Percentiles rank a stretch among this genome's conserved stretches.
Evolutionary conservation across 306 rosid species (phyloP).

Genomic region (Cucumis melo): DNA sequence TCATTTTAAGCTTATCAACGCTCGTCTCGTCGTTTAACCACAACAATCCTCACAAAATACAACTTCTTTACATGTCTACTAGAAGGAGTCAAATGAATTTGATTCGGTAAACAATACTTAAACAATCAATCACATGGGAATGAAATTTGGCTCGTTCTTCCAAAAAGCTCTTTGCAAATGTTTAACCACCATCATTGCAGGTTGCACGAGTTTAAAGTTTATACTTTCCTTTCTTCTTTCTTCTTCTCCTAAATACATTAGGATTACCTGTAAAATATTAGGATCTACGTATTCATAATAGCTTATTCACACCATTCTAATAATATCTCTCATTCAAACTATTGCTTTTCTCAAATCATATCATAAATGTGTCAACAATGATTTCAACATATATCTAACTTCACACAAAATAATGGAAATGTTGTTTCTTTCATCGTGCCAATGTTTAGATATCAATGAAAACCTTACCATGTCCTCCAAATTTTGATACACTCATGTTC

Average conservation of each 20-base stretch:
- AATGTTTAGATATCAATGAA: too few relatives aligned
- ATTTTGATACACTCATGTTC: too few relatives aligned
- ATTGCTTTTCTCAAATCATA: neutral
- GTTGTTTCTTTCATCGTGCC: too few relatives aligned
- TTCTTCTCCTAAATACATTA: neutral
- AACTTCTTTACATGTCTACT: too few relatives aligned
- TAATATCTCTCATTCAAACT: neutral
- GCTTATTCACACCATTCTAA: neutral
- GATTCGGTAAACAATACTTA: too few relatives aligned
- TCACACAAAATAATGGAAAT: too few relatives aligned
- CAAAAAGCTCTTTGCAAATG: neutral
- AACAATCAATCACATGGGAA: too few relatives aligned
- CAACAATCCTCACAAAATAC: too few relatives aligned
- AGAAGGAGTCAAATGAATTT: neutral
- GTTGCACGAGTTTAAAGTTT: conserved; percentile 3
- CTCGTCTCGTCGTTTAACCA: too few relatives aligned
- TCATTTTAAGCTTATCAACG: too few relatives aligned
- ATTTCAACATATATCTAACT: neutral
- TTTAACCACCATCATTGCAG: conserved; percentile 6
- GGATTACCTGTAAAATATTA: conserved; percentile 1
- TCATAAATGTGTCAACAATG: neutral
- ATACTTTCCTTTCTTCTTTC: too few relatives aligned
- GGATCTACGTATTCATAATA: neutral
- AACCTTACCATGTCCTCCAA: too few relatives aligned
- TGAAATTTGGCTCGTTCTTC: neutral